These are phyloP conservation scores for Cyberlindnera misumaiensis DNA, from an alignment of 805 yeast species.

Conservation along the genomic window DNA sequence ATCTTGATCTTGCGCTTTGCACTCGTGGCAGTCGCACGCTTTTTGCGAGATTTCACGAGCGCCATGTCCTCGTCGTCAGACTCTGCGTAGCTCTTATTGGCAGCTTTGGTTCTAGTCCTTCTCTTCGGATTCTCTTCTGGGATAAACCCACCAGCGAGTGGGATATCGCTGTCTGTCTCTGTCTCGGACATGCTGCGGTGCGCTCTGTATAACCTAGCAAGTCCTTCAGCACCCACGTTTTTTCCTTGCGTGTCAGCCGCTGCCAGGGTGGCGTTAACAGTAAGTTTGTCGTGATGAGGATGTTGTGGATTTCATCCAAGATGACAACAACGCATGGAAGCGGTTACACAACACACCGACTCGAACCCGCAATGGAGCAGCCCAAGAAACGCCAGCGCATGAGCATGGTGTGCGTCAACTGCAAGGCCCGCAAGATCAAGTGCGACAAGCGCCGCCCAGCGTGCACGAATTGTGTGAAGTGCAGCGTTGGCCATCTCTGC, in stretches of 20 bases:
- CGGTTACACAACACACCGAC: too few species aligned
- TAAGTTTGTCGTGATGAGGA: too few species aligned
- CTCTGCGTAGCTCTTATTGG: constrained; percentile 7
- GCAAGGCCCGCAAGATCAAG: constrained; percentile 32
- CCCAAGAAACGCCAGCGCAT: constrained; percentile 29
- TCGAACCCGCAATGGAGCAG: constrained; percentile 1
- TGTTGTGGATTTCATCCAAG: too few species aligned
- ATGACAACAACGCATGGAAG: too few species aligned
- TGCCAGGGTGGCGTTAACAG: too few species aligned
- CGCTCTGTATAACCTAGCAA: neutral
- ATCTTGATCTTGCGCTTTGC: constrained; percentile 21
- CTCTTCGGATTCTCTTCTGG: constrained; percentile 3
- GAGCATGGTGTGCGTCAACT: constrained; percentile 31
- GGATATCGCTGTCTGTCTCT: constrained; percentile 19
- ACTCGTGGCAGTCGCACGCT: constrained; percentile 22
- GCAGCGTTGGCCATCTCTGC: constrained; percentile 24
- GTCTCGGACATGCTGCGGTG: constrained; percentile 6
- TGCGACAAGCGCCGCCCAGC: constrained; percentile 37
- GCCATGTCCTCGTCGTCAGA: constrained; percentile 1
- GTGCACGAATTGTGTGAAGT: constrained; percentile 27
- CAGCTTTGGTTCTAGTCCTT: neutral
- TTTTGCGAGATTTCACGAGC: constrained; percentile 5
- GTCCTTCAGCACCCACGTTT: too few species aligned
- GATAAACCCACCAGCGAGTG: constrained; percentile 23
- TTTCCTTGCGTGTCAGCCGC: too few species aligned